These are phyloP conservation scores for Kodamaea leandrae DNA, from an alignment of 805 yeast species.

Conservation along the genomic window DNA sequence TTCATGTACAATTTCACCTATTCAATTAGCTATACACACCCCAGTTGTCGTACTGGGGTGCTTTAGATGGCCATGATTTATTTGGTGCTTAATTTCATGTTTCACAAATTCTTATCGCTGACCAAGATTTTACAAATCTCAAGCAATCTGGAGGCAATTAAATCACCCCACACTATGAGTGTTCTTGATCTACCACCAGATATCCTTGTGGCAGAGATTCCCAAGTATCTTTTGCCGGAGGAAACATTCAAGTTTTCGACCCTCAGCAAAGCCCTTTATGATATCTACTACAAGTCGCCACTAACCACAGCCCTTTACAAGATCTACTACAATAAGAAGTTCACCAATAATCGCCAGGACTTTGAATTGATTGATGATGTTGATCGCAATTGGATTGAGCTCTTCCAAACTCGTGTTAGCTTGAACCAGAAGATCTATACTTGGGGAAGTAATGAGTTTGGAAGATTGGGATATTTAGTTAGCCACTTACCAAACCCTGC, in stretches of 20 bases:
- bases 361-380: constrained; percentile 25
- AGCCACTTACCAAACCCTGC: constrained; percentile 23
- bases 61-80: background rate
- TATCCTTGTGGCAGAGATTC: constrained; percentile 34
- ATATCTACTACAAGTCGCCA: constrained; percentile 29
- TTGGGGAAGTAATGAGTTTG: constrained; percentile 48
- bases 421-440: constrained; percentile 40
- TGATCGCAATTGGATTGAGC: constrained; percentile 47
- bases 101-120: too few species aligned
- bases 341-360: constrained; percentile 38
- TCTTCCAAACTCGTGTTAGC: constrained; percentile 40
- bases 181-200: constrained; percentile 38
- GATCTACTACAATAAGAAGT: constrained; percentile 42
- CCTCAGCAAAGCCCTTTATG: constrained; percentile 28
- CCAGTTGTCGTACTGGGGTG: too few species aligned
- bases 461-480: constrained; percentile 46
- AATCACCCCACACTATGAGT: constrained; percentile 4
- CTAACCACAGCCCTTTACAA: constrained; percentile 32
- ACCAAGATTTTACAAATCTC: background rate
- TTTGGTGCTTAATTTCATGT: too few species aligned
- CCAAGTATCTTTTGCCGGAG: constrained; percentile 28
- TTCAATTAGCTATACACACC: too few species aligned
- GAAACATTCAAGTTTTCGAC: constrained; percentile 42
- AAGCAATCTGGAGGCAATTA: background rate
- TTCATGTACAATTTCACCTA: too few species aligned